A percentile compares a stretch with the other conserved stretches of the same genome.
phyloP scores from a whole-genome alignment of 495 filamentous ascomycete genomes.

The Bombardia bombarda region DNA sequence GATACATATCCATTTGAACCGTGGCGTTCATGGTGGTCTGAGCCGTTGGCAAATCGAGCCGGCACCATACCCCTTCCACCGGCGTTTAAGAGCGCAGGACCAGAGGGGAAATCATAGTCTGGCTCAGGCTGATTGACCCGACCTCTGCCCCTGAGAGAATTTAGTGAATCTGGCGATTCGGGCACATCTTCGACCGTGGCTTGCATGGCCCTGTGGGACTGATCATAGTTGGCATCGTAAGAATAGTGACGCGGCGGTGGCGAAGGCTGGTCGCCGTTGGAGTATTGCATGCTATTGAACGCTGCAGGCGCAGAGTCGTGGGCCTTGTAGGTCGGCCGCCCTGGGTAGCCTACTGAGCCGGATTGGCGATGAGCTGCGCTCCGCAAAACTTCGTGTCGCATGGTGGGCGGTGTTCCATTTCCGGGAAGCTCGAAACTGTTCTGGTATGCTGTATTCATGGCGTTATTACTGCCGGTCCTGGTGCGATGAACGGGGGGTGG shows the following conservation, averaged over 20 bases:
- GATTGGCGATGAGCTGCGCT: conserved; percentile 41
- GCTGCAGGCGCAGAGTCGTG: conserved; percentile 34
- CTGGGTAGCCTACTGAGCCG: conserved; percentile 32
- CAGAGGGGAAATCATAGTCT: conserved; percentile 29
- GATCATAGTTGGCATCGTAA: conserved; percentile 38
- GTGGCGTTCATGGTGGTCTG: not conserved
- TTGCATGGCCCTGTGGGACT: conserved; percentile 49
- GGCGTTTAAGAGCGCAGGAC: conserved; percentile 42
- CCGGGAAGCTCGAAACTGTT: conserved; percentile 20
- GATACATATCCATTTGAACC: not conserved
- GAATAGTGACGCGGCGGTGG: conserved; percentile 39
- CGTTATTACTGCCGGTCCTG: conserved; percentile 29
- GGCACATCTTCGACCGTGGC: conserved; percentile 62
- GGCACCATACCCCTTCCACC: conserved; percentile 30
- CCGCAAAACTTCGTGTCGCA: conserved; percentile 41
- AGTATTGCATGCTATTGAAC: conserved; percentile 19
- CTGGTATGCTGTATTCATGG: conserved; percentile 25
- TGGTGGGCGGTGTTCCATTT: conserved; percentile 27
- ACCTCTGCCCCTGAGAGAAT: conserved; percentile 40
- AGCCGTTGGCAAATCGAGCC: conserved; percentile 14
- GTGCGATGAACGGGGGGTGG: conserved; percentile 38
- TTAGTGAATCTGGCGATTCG: conserved; percentile 33
- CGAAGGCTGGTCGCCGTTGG: conserved; percentile 20
- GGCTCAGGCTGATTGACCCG: conserved; percentile 22
- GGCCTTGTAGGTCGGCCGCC: conserved; percentile 38